A percentile compares a stretch with the other conserved stretches of the same genome.
These are phyloP conservation scores for Candida loeiensis DNA, from an alignment of 805 yeast genomes.

Conservation along the genomic window DNA sequence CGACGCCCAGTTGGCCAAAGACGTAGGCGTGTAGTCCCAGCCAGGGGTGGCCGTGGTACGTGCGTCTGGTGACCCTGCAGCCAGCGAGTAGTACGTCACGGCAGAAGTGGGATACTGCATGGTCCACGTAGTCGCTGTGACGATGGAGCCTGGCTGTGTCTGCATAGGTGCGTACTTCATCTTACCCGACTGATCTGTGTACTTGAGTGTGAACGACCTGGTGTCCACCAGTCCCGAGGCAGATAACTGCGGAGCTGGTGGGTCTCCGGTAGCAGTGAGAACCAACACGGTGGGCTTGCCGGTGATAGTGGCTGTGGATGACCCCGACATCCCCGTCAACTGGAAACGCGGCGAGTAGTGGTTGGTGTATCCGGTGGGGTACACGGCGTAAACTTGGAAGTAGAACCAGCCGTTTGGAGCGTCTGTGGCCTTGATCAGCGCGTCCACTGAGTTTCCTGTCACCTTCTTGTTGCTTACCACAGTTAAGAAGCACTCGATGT, in stretches of 20 bases:
- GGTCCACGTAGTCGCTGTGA: slow-evolving; percentile 66
- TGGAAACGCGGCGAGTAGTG: slow-evolving; percentile 67
- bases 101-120: slow-evolving; percentile 66
- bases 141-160: slow-evolving; percentile 69
- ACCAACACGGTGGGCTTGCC: slow-evolving; percentile 7
- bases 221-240: slow-evolving; percentile 25
- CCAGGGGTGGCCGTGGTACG: slow-evolving; percentile 78
- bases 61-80: slow-evolving; percentile 39
- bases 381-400: slow-evolving; percentile 61
- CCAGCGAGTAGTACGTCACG: slow-evolving; percentile 50
- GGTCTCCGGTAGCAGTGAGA: slow-evolving; percentile 37
- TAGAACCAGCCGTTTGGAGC: slow-evolving; percentile 68
- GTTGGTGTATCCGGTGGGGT: slow-evolving; percentile 41
- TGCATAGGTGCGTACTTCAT: slow-evolving; percentile 93
- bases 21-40: slow-evolving; percentile 68
- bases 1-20: slow-evolving; percentile 65
- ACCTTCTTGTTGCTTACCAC: slow-evolving; percentile 18
- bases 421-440: slow-evolving; percentile 38
- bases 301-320: slow-evolving; percentile 15
- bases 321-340: slow-evolving; percentile 71
- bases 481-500: slow-evolving; percentile 40
- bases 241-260: slow-evolving; percentile 42
- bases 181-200: slow-evolving; percentile 72
- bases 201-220: slow-evolving; percentile 62
- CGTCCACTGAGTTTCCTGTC: slow-evolving; percentile 33